Base-by-base conservation (phyloP, 2,329 filamentous ascomycete genomes). In the Ophiostoma piceae region DNA sequence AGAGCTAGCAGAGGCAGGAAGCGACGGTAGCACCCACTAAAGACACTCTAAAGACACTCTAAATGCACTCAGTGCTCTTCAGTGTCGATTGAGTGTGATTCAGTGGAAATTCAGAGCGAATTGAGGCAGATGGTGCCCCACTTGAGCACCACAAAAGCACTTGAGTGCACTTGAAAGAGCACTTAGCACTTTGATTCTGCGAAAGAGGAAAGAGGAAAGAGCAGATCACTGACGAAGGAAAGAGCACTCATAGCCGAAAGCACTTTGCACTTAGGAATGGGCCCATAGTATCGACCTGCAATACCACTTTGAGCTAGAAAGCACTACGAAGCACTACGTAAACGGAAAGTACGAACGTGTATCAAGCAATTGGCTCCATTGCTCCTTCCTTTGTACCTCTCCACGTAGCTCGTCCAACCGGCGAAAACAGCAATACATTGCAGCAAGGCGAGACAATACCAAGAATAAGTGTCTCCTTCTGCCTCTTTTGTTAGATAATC, bases 351-450 rank as follows among this genome's bases (percentile, higher is more conserved):
- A 57, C 51, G 51, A 57, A 57, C 51, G 51, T 57, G 51, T 57
- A 57, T 57, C 51, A 26, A 57, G 51, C 51, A 57, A 57, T 57
- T 35, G 16, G 41, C 60, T 41, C 67, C 62, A 41, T 69, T 37
- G 54, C 57, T 26, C 62, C 54, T 67, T 67, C 67, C 67, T 67
- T 69, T n/a, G 16, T 68, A 41, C 70, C 39, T 47, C 43, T 47
- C 43, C 43, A 47, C 43, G 43, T 47, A 47, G 16, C 43, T 47
- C 43, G 43, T 47, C 43, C 19, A n/a, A 68, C 71, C 62, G 39
- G 19, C 29, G 16, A 32, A 37, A 64, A 64, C 9, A 19, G 43
- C 19, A 47, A 47, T 47, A 47, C 11, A n/a, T 19, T 47, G 54
- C 54, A 37, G 60, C 5, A 60, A 57, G 16, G 22, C 5, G 57